Evolutionary conservation across 129 eudicot genomes (phyloP), one percentile per base, ranked within the genome.

Genomic region (Tagetes patula): DNA sequence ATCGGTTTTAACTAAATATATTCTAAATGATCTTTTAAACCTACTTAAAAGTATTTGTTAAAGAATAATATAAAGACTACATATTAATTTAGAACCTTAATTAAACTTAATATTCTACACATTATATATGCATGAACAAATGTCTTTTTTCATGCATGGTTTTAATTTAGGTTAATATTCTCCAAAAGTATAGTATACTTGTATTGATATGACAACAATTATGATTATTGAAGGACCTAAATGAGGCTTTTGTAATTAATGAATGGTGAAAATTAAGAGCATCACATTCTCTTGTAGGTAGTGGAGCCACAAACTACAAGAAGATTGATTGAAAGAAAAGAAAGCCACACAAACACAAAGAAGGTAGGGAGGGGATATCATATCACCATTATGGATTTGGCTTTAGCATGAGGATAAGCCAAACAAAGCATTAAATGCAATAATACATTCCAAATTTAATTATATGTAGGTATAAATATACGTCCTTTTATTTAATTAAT

Each of bases 241-340:
- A 70, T 61, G 67, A 55, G 55, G 68, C 30, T 47, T 43, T 45
- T 56, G 60, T 31, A 14, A 47, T n/a, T 40, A 41, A 67, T 68
- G n/a, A 37, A 73, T 74, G 77, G 46, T 74, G 80, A 75, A 63
- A 8, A 74, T 69, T 72, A 33, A 69, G 61, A 70, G 84, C 43
- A 55, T 71, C 82, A 71, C 60, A 50, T 69, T 70, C 69, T 76
- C 61, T 64, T 36, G 6, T 38, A 56, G 81, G 6, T 38, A 56
- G 81, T 81, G 77, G 85, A 81, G 75, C 85, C 85, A 65, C 78
- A 64, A 37, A 48, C 75, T 56, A 52, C 40, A 53, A 6, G 34
- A 58, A 62, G 71, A 69, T 55, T 69, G 84, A 74, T 71, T 70
- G 81, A 71, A 69, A 75, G 58, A 67, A 80, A 74, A 54, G 74